These are phyloP conservation scores for Flaveria linearis DNA, from an alignment of 129 eudicot genomes.

Conservation along the genomic window DNA sequence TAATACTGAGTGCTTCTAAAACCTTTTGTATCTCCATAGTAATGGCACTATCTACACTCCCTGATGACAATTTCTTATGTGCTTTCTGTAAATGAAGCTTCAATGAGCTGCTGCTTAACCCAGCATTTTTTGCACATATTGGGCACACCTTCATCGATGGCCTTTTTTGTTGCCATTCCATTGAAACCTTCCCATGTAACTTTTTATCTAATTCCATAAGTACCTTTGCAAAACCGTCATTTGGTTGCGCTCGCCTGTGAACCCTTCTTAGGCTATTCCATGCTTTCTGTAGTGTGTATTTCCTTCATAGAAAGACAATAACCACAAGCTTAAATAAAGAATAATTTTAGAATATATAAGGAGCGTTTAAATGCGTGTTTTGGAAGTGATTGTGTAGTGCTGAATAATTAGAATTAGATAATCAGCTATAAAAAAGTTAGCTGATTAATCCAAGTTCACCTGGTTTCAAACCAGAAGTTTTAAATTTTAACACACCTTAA, in stretches of 20 bases:
- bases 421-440: not conserved
- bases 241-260: constrained; percentile 95
- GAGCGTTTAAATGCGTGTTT: not conserved
- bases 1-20: constrained; percentile 64
- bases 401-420: constrained; percentile 5
- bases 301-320: constrained; percentile 47
- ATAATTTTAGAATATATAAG: not conserved
- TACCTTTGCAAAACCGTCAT: constrained; percentile 87
- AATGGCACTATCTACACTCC: constrained; percentile 99
- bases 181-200: constrained; percentile 86
- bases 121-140: constrained; percentile 89
- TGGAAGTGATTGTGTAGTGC: not conserved
- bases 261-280: constrained; percentile 78
- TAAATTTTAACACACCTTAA: not conserved
- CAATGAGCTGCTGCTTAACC: constrained; percentile 88
- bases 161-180: constrained; percentile 95
- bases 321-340: not conserved
- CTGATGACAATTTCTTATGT: constrained; percentile 82
- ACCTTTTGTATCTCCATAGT: constrained; percentile 94
- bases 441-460: not conserved
- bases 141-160: constrained; percentile 90
- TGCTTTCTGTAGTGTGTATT: constrained; percentile 67
- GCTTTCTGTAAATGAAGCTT: constrained; percentile 94
- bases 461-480: not conserved
- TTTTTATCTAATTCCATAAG: constrained; percentile 69